These are phyloP conservation scores for Blastocystis sp. DNA, from an alignment of 352 stramenopile species.

Conservation along the genomic window DNA sequence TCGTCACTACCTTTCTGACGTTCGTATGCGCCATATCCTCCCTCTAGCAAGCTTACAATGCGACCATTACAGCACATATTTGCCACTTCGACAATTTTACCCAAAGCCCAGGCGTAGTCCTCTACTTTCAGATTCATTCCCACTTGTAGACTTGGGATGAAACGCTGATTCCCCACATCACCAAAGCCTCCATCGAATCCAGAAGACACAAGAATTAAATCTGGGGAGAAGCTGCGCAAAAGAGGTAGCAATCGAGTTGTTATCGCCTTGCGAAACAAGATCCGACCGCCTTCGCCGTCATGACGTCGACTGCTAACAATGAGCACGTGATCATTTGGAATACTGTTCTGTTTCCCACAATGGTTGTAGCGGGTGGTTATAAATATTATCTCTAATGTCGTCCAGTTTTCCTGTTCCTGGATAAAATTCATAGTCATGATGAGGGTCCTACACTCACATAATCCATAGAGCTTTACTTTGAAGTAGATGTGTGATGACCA, in stretches of 20 bases:
- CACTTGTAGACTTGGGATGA: slow-evolving; percentile 65
- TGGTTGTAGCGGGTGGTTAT: slow-evolving; percentile 76
- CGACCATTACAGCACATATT: slow-evolving; percentile 85
- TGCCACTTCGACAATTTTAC: slow-evolving; percentile 77
- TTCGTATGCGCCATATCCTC: slow-evolving; percentile 75
- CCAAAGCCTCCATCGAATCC: slow-evolving; percentile 75
- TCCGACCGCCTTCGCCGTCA: slow-evolving; percentile 24
- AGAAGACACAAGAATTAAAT: slow-evolving; percentile 75
- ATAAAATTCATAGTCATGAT: slow-evolving; percentile 72
- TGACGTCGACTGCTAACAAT: background rate
- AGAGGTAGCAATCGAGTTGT: slow-evolving; percentile 71
- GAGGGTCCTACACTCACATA: background rate
- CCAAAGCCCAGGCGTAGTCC: slow-evolving; percentile 79
- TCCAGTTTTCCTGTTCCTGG: slow-evolving; percentile 73
- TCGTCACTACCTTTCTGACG: background rate
- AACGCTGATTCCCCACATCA: slow-evolving; percentile 73
- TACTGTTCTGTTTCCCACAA: slow-evolving; percentile 68
- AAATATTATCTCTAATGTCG: slow-evolving; percentile 74
- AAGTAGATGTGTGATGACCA: slow-evolving; percentile 65
- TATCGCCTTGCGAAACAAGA: slow-evolving; percentile 71
- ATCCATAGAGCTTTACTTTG: background rate
- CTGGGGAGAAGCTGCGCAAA: slow-evolving; percentile 72
- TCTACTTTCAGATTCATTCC: slow-evolving; percentile 73
- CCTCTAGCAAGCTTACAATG: slow-evolving; percentile 87
- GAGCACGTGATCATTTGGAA: background rate